A percentile compares a stretch with the other conserved stretches of the same genome.
These are phyloP conservation scores for Blastobotrys serpentis DNA, from an alignment of 1,139 yeast species.

Conservation along the genomic window DNA sequence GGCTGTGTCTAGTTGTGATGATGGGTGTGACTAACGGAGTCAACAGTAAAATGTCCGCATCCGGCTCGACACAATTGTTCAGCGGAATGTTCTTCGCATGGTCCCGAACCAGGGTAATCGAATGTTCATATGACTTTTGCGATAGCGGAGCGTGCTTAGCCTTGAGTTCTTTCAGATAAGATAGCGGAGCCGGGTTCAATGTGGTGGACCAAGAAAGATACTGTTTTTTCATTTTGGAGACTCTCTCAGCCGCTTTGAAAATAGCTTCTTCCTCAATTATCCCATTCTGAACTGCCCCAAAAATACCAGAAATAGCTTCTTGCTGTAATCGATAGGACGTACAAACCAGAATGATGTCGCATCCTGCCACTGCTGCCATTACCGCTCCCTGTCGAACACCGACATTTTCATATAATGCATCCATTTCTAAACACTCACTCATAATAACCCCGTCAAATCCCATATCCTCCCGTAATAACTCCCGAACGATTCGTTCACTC, in stretches of 20 bases:
- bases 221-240: constrained; percentile 46
- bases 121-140: constrained; percentile 50
- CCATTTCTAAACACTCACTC: constrained; percentile 66
- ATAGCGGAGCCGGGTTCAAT: constrained; percentile 37
- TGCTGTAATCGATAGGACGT: constrained; percentile 56
- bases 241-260: constrained; percentile 45
- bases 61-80: constrained; percentile 43
- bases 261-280: constrained; percentile 52
- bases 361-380: constrained; percentile 61
- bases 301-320: constrained; percentile 57
- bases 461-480: constrained; percentile 52
- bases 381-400: constrained; percentile 69
- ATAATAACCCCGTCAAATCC: constrained; percentile 61
- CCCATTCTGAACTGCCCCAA: constrained; percentile 55
- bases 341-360: constrained; percentile 65
- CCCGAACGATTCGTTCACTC: constrained; percentile 56
- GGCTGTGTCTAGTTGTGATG: constrained; percentile 29
- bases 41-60: constrained; percentile 46
- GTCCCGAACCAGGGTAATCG: constrained; percentile 59
- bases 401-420: constrained; percentile 58
- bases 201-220: constrained; percentile 52
- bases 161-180: constrained; percentile 42
- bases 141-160: constrained; percentile 48
- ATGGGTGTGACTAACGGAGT: constrained; percentile 55
- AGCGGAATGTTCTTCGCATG: constrained; percentile 54